These are phyloP conservation scores for Prunus persica DNA, from an alignment of 306 rosid genomes.

Conservation along the genomic window DNA sequence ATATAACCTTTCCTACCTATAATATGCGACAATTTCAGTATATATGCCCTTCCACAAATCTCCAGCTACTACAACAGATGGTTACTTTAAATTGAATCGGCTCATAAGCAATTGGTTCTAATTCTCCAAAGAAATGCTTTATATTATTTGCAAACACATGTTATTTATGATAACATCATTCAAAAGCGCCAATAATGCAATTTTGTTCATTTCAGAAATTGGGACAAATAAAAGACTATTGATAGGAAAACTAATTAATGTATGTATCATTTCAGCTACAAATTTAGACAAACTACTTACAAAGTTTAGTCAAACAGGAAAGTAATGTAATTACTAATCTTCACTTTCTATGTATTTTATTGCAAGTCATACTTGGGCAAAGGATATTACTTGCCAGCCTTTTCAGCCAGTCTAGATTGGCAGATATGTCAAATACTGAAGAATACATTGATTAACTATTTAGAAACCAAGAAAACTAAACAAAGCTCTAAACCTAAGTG, in stretches of 20 bases:
- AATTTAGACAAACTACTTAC: not conserved
- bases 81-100: not conserved
- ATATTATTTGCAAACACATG: not conserved
- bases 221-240: not conserved
- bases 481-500: not conserved
- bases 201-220: not conserved
- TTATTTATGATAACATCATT: not conserved
- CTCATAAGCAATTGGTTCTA: not conserved
- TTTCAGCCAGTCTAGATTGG: not conserved
- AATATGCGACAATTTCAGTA: constrained; percentile 26
- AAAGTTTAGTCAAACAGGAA: not conserved
- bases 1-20: constrained; percentile 86
- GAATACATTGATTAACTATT: not conserved
- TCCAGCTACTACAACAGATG: not conserved
- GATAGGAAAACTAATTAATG: not conserved
- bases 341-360: not conserved
- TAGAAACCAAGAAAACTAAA: not conserved
- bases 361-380: not conserved
- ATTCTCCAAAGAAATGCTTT: not conserved
- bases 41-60: not conserved
- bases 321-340: not conserved
- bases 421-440: not conserved
- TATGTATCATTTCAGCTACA: not conserved
- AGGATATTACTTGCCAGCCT: not conserved
- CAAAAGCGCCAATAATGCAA: not conserved